Percentiles rank a stretch among this genome's conserved stretches.
Evolutionary conservation across 139 green algal genomes (phyloP).

Genomic region (Chlorella sp.): DNA sequence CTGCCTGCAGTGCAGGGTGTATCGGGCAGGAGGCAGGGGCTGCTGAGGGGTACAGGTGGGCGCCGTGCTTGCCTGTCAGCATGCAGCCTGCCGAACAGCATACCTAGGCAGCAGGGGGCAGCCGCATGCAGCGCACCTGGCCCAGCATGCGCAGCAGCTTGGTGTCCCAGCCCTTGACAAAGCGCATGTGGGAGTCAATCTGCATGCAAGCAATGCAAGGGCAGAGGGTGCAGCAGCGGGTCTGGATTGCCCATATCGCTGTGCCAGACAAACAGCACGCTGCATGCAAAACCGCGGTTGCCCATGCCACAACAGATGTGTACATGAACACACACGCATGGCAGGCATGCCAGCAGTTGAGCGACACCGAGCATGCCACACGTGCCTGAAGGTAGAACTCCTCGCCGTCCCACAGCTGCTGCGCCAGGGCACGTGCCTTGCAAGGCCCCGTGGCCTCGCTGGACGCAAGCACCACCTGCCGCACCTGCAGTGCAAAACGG

Average conservation of each 20-base stretch:
- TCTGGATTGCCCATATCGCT: too few species aligned
- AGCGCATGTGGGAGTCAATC: slow-evolving; percentile 81
- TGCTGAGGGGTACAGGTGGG: too few species aligned
- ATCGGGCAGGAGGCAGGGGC: too few species aligned
- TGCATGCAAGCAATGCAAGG: not conserved
- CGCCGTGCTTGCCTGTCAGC: too few species aligned
- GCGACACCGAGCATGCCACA: not conserved
- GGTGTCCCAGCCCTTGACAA: slow-evolving; percentile 50
- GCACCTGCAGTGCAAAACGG: too few species aligned
- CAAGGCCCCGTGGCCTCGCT: slow-evolving; percentile 72
- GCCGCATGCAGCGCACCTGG: not conserved
- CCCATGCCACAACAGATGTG: not conserved
- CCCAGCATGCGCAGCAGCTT: slow-evolving; percentile 46
- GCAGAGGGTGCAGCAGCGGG: too few species aligned
- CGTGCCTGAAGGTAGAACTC: slow-evolving; percentile 73
- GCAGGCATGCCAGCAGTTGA: not conserved
- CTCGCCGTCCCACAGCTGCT: slow-evolving; percentile 76
- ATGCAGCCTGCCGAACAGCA: too few species aligned
- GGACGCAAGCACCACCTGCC: slow-evolving; percentile 64
- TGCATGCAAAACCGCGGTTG: too few species aligned
- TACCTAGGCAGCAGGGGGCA: too few species aligned
- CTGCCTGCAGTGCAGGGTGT: slow-evolving; percentile 14
- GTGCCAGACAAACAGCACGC: too few species aligned
- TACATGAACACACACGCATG: too few species aligned
- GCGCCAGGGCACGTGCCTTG: slow-evolving; percentile 66